Base-by-base conservation (phyloP, 495 filamentous ascomycete genomes). In the Aspergillus taichungensis region DNA sequence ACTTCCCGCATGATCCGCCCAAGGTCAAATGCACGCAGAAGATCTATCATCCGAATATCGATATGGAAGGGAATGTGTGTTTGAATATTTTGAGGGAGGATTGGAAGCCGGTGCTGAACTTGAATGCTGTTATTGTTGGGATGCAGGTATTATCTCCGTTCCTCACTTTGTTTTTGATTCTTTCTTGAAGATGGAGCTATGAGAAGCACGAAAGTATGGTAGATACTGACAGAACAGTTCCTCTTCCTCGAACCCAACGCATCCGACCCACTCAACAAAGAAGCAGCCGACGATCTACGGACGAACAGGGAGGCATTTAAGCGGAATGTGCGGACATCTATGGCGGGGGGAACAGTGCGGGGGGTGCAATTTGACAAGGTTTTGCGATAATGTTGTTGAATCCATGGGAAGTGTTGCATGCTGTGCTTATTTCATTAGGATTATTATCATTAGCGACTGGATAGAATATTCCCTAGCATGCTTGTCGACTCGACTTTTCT, bases 41-140 rank as follows among this genome's bases (percentile, higher is more conserved):
- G 74, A 96, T 97, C 54, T 98, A 98, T 68, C 92, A 98, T 57
- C 92, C 92, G 8, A 98, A 98, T 64, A 97, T 98, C 63, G 92
- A 98, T 61, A 73, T 94, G 39, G 92, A 98, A 57, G 92, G 92
- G 33, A 98, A 98, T 59, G 88, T 98, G 10, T 98, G 92, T 70
- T 64, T 98, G 54, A 98, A 98, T 61, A 97, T 98, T 47, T 66
- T 98, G 56, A 72, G 92, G 45, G 92, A 97, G 71, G 92, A 98
- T 71, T 98, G 92, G 92, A 97, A 96, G 71, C 92, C 92, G 0
- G 92, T 97, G 13, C 70, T 98, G 60, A 97, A 97, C 60, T 64
- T 98, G 56, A 94, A 96, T 64, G 90, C 92, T 9, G 89, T 96
- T 27, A 91, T 98, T 56, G 89, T 98, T 13, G 92, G 92, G 18